phyloP scores from a whole-genome alignment of 352 stramenopile species.

The Globisporangium viniferum region DNA sequence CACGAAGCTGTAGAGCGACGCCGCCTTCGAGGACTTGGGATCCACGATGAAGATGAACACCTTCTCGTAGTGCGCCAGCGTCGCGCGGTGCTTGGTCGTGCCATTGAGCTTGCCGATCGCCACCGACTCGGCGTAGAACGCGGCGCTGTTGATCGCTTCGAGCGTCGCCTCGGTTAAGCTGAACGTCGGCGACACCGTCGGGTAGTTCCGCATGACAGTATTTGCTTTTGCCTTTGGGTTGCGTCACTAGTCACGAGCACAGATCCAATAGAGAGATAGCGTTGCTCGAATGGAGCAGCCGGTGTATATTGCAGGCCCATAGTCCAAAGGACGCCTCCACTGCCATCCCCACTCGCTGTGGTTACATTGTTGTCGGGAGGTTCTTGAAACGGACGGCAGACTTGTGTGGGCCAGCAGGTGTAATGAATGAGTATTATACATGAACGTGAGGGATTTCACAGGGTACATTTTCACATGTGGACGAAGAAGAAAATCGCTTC shows the following conservation, averaged over 20 bases:
- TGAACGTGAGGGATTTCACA: too few species aligned
- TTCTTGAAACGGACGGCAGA: background rate
- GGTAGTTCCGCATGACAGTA: conserved; percentile 19
- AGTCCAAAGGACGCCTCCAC: too few species aligned
- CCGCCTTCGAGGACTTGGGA: conserved; percentile 56
- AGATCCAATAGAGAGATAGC: background rate
- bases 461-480: too few species aligned
- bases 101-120: conserved; percentile 24
- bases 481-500: too few species aligned
- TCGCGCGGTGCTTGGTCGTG: conserved; percentile 26
- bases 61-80: conserved; percentile 57
- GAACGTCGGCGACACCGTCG: conserved; percentile 63
- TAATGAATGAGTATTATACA: too few species aligned
- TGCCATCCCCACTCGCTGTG: background rate
- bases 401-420: too few species aligned
- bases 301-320: too few species aligned
- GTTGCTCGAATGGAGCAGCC: too few species aligned
- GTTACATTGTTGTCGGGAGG: background rate
- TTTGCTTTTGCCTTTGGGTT: background rate
- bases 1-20: conserved; percentile 70
- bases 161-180: conserved; percentile 47
- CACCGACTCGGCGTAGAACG: conserved; percentile 51
- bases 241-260: background rate
- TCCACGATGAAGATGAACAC: conserved; percentile 74
- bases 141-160: conserved; percentile 46